Evolutionary conservation across 1,284 basidiomycete species (phyloP), one percentile per base, ranked within the genome.

Genomic region (Phellopilus nigrolimitatus): DNA sequence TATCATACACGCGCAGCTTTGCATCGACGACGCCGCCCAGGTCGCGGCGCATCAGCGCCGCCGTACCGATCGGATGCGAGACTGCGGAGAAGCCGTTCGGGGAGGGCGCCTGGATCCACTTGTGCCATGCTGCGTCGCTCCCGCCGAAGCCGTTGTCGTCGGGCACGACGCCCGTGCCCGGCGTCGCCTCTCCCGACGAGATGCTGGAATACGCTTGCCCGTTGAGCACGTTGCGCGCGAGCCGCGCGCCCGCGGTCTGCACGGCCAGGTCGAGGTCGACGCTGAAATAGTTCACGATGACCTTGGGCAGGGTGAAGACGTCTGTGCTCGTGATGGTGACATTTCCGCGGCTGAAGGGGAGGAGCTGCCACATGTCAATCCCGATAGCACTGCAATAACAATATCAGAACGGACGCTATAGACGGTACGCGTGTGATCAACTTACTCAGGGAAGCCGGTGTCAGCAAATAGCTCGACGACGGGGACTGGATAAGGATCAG

Each of bases 301-400:
- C 66, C 8, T 64, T 54, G 5, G 76, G 76, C 54, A 73, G 68
- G 0, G 63, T 64, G 64, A 75, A 76, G 0, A 75, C 73, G 56
- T 77, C 61, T 8, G 61, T 67, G 48, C 65, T 71, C 19, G 63
- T 71, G 59, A 79, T 75, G 46, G 67, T 66, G 38, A 80, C 74
- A 36, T 61, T 71, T 7, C 78, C 78, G 24, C 76, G 64, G 61
- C 72, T 74, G 66, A 79, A 80, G 2, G 76, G 77, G 6, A 80
- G 69, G 8, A 80, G 67, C 44, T 71, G 70, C 76, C 78, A 80
- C 64, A 73, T 70, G 55, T 70, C 66, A 48, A 79, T 72, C 2
- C 75, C 75, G 17, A 77, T 53, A 30, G 61, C 68, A 47, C 73
- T 73, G 52, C 8, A 51, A 15, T 12, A 8, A 10, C 21, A n/a